A percentile compares a stretch with the other conserved stretches of the same genome.
phyloP scores from a whole-genome alignment of 2,329 filamentous ascomycete genomes.

The Fusarium tanahbumbuense region DNA sequence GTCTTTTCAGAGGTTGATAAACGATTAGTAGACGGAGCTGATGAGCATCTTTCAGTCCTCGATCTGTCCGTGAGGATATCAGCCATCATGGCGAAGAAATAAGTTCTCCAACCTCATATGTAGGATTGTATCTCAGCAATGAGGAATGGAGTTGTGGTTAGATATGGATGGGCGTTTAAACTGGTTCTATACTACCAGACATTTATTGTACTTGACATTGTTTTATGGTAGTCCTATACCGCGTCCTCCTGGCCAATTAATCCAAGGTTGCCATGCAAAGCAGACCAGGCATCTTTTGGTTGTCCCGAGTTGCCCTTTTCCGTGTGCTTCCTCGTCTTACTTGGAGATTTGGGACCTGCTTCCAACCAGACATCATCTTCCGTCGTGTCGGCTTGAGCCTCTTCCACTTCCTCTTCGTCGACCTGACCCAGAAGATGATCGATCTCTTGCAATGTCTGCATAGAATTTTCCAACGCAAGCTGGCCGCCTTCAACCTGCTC shows the following conservation, averaged over 20 bases:
- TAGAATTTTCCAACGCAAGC: constrained; percentile 64
- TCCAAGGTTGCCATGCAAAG: constrained; percentile 65
- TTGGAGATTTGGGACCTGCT: constrained; percentile 43
- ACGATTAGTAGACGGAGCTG: constrained; percentile 90
- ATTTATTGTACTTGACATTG: constrained; percentile 26
- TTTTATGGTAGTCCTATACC: constrained; percentile 29
- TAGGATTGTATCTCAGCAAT: constrained; percentile 19
- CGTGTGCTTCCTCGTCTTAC: constrained; percentile 43
- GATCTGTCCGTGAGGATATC: constrained; percentile 87
- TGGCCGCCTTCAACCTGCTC: constrained; percentile 71
- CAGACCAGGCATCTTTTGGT: constrained; percentile 61
- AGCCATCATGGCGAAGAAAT: constrained; percentile 69
- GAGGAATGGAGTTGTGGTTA: constrained; percentile 42
- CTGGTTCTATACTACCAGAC: constrained; percentile 35
- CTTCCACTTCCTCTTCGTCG: constrained; percentile 41
- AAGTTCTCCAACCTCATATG: constrained; percentile 2
- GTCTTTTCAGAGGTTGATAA: constrained; percentile 96
- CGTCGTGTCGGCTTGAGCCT: constrained; percentile 35
- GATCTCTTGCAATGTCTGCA: constrained; percentile 61
- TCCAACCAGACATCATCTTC: constrained; percentile 54
- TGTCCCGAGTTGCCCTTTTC: constrained; percentile 43
- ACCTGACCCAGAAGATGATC: constrained; percentile 59
- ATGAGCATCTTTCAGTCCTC: constrained; percentile 92
- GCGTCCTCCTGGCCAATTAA: constrained; percentile 57
- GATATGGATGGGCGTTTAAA: constrained; percentile 42